Percentiles rank a stretch among this genome's conserved stretches.
phyloP scores from a whole-genome alignment of 2,329 filamentous ascomycete genomes.

The Coniochaeta sp. region DNA sequence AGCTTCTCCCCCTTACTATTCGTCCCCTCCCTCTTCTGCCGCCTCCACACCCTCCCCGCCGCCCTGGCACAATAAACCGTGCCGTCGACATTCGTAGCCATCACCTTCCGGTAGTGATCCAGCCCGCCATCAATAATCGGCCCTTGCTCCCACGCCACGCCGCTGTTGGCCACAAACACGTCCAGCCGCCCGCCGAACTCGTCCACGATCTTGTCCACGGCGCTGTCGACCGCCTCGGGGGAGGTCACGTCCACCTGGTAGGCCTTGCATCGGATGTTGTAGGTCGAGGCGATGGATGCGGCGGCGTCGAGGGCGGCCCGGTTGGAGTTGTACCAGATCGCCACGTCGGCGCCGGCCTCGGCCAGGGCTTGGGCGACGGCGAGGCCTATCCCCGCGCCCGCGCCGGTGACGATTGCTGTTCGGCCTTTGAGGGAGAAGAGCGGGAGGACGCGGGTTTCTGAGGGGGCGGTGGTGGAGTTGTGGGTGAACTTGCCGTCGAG shows the following conservation, averaged over 20 bases:
- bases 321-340: constrained; percentile 67
- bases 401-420: constrained; percentile 64
- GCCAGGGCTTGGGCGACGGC: constrained; percentile 57
- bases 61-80: constrained; percentile 71
- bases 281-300: constrained; percentile 55
- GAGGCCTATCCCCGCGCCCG: constrained; percentile 60
- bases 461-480: constrained; percentile 43
- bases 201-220: constrained; percentile 44
- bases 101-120: constrained; percentile 59
- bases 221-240: constrained; percentile 41
- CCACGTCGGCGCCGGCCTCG: constrained; percentile 66
- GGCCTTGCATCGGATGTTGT: constrained; percentile 60
- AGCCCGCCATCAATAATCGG: constrained; percentile 58
- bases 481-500: constrained; percentile 47
- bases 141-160: constrained; percentile 66
- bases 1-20: constrained; percentile 55
- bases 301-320: constrained; percentile 56
- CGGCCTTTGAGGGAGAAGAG: constrained; percentile 64
- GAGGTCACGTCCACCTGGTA: constrained; percentile 56
- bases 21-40: constrained; percentile 62
- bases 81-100: constrained; percentile 66
- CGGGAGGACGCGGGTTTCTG: constrained; percentile 47
- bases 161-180: constrained; percentile 73
- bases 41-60: constrained; percentile 61
- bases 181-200: constrained; percentile 73